Base-by-base conservation (phyloP, 2,329 filamentous ascomycete species). In the Akanthomyces uredinophilus region DNA sequence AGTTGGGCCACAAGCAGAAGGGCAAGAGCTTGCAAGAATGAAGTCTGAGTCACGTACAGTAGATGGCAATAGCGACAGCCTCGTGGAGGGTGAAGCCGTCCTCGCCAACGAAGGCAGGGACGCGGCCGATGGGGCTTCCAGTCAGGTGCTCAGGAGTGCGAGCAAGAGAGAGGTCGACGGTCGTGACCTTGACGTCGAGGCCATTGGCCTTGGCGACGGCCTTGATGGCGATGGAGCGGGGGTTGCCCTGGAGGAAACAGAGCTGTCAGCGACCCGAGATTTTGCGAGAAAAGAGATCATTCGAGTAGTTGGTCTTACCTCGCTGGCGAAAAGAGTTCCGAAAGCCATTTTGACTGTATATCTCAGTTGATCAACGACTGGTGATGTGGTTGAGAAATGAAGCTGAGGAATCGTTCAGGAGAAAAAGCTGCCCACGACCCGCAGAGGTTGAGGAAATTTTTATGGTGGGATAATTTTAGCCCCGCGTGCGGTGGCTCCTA, bases 161-260 rank as follows among this genome's bases (percentile, higher is more conserved):
- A 69, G 89, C 79, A 72, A 87, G 87, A 67, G 78, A 78, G 66
- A 85, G 82, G 75, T 88, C 81, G 67, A 87, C 89, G 72, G 90
- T 80, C 70, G 95, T 89, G 68, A 93, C 79, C 80, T 97, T 92
- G 71, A 99, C 79, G 69, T 98, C 92, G 75, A 99, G 86, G 77
- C 90, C 88, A 82, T 98, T 98, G 82, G 92, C 92, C 89, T 99
- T 98, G 72, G 95, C 95, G 75, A 97, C 91, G 72, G 91, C 93
- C 78, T 89, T 87, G 79, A 96, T 90, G 77, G 88, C 88, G 74
- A 89, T 90, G 78, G 89, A 90, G 83, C 94, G 93, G 79, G 90
- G 83, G 86, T 97, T 96, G 76, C 84, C 86, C 93, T 97, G 75
- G 64, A 70, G 65, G 66, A 65, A 65, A 64, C 61, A 67, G 62